A percentile compares a stretch with the other conserved stretches of the same genome.
These are phyloP conservation scores for Endogone sp. DNA, from an alignment of 192 early-diverging fungal species.

Conservation along the genomic window DNA sequence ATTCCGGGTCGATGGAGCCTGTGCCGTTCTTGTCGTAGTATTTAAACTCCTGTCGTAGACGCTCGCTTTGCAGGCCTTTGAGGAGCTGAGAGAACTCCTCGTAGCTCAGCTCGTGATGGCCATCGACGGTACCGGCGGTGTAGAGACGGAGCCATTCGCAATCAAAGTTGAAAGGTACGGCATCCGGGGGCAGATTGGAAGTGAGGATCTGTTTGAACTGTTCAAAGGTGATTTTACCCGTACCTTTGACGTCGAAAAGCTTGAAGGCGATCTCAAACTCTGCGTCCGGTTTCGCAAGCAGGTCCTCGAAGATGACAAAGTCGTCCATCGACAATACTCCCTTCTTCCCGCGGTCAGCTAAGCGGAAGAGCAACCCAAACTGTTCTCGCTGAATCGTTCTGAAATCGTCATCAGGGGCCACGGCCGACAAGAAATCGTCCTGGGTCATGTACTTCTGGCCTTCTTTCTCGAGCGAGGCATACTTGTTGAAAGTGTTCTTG, in stretches of 20 bases:
- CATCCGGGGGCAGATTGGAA: conserved; percentile 43
- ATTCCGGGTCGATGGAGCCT: conserved; percentile 56
- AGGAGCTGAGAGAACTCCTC: conserved; percentile 69
- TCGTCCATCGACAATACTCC: conserved; percentile 53
- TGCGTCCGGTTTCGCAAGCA: conserved; percentile 61
- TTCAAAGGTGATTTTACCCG: conserved; percentile 58
- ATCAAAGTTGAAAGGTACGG: conserved; percentile 65
- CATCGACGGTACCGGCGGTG: conserved; percentile 47
- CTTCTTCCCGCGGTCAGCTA: conserved; percentile 48
- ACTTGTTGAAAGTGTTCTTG: conserved; percentile 40
- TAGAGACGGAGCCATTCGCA: conserved; percentile 72
- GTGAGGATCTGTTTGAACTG: conserved; percentile 65
- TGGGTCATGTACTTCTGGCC: conserved; percentile 50
- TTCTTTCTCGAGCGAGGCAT: conserved; percentile 47
- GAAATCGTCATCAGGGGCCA: conserved; percentile 53
- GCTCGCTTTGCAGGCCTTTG: conserved; percentile 65
- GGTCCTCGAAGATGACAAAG: conserved; percentile 58
- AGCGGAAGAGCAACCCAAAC: conserved; percentile 51
- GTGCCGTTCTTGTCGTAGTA: conserved; percentile 60
- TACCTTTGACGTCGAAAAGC: conserved; percentile 56
- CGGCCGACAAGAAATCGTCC: conserved; percentile 55
- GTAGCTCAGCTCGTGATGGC: conserved; percentile 57
- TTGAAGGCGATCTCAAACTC: conserved; percentile 72
- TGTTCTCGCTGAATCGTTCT: conserved; percentile 50
- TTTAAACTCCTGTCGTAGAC: conserved; percentile 68